Percentiles rank a stretch among this genome's conserved stretches.
Conservation (phyloP, 2,329 filamentous ascomycete species). For the Madurella mycetomatis region DNA sequence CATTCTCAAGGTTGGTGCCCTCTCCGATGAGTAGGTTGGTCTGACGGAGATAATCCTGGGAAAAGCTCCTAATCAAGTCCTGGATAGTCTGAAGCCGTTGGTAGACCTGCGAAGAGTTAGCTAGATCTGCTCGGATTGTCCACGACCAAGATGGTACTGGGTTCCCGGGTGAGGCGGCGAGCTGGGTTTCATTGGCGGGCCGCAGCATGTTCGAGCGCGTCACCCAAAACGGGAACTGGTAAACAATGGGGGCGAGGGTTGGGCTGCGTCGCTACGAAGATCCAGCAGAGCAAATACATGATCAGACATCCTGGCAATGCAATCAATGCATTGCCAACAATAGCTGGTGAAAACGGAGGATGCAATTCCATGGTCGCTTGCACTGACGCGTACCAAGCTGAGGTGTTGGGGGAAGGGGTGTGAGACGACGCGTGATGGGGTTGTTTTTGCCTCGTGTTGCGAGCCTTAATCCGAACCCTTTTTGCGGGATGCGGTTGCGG, state of each 20-base stretch:
- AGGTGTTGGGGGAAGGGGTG: background rate
- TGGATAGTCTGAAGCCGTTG: slow-evolving; percentile 75
- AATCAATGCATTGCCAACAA: too few species aligned
- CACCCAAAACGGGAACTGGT: slow-evolving; percentile 14
- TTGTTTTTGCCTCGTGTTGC: background rate
- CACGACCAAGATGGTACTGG: background rate
- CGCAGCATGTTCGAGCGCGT: background rate
- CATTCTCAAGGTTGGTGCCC: slow-evolving; percentile 48
- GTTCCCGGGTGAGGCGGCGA: background rate
- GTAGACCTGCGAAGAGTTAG: slow-evolving; percentile 59
- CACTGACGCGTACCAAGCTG: too few species aligned
- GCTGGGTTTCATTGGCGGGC: too few species aligned
- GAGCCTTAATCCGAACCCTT: background rate
- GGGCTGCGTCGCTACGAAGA: too few species aligned
- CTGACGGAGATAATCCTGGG: slow-evolving; percentile 81
- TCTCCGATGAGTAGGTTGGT: slow-evolving; percentile 76
- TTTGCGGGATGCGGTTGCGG: background rate
- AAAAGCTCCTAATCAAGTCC: slow-evolving; percentile 72
- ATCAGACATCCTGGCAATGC: too few species aligned
- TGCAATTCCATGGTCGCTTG: too few species aligned
- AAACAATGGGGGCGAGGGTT: slow-evolving; percentile 20
- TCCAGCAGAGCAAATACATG: too few species aligned
- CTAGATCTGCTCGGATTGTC: background rate
- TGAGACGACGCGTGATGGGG: background rate
- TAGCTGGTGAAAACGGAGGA: too few species aligned